Conservation (phyloP, 352 stramenopile species). For the Phytophthora melonis region DNA sequence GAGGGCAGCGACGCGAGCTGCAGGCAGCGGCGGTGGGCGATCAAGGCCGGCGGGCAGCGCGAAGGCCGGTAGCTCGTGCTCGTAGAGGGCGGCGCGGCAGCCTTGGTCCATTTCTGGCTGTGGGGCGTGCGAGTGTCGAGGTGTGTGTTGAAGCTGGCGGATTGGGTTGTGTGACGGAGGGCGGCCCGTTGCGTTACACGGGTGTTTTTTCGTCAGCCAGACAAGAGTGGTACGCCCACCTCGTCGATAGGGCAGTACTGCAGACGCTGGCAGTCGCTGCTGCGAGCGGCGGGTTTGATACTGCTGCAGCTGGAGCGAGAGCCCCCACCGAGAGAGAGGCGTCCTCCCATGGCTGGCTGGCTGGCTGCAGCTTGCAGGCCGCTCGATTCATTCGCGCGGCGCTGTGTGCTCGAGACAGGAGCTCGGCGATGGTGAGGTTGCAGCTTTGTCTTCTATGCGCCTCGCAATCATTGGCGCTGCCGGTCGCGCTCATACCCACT, state of each 20-base stretch:
- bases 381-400: neutral
- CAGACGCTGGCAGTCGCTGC: too few species aligned
- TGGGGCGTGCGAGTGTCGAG: constrained; percentile 10
- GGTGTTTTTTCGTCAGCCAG: too few species aligned
- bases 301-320: too few species aligned
- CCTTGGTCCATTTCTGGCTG: constrained; percentile 25
- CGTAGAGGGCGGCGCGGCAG: constrained; percentile 25
- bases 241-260: too few species aligned
- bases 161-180: constrained; percentile 31
- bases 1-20: neutral
- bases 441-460: neutral
- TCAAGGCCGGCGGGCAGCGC: constrained; percentile 29
- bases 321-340: too few species aligned
- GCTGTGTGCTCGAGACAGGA: neutral
- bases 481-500: constrained; percentile 15
- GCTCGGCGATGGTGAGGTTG: neutral
- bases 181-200: constrained; percentile 16
- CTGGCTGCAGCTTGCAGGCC: too few species aligned
- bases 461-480: neutral
- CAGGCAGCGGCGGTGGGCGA: constrained; percentile 3
- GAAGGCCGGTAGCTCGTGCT: constrained; percentile 32
- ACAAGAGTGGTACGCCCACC: too few species aligned
- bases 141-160: constrained; percentile 28
- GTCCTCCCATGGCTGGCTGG: too few species aligned
- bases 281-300: too few species aligned